Conservation (phyloP, 179 eudicot species). For the Spinacia oleracea region DNA sequence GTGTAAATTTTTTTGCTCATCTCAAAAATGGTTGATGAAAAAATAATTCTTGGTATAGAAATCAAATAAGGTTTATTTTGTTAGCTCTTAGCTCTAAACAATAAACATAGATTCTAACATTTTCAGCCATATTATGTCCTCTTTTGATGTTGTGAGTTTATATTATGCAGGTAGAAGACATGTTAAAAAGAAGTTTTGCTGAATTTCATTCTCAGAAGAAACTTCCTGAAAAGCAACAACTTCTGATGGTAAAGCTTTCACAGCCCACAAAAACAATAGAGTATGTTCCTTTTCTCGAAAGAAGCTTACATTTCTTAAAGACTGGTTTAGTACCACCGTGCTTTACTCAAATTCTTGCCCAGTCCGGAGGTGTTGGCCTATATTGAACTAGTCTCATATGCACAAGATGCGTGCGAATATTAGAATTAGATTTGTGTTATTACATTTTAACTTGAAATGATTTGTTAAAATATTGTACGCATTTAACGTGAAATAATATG, state of each 20-base stretch:
- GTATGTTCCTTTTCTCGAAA: constrained; percentile 42
- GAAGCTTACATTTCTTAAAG: constrained; percentile 2
- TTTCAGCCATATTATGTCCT: constrained; percentile 4
- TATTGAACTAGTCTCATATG: no score
- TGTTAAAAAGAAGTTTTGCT: constrained; percentile 99
- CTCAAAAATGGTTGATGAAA: background rate
- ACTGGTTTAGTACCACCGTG: background rate
- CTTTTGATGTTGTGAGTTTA: constrained; percentile 2
- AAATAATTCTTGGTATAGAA: background rate
- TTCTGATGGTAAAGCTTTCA: constrained; percentile 84
- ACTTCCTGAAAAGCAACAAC: constrained; percentile 90
- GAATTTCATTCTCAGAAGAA: constrained; percentile 98
- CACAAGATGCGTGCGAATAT: no score
- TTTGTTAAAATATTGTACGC: no score
- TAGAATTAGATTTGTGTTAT: no score
- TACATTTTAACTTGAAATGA: no score
- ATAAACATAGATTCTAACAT: constrained; percentile 5
- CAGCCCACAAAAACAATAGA: constrained; percentile 78
- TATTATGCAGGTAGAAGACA: constrained; percentile 84
- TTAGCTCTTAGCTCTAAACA: constrained; percentile 7
- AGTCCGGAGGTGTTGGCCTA: background rate
- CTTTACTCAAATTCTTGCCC: background rate
- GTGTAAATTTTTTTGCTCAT: background rate
- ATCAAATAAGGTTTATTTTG: background rate
- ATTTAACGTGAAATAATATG: no score